These are phyloP conservation scores for Trichoderma sp. DNA, from an alignment of 2,329 filamentous ascomycete species.

Conservation along the genomic window DNA sequence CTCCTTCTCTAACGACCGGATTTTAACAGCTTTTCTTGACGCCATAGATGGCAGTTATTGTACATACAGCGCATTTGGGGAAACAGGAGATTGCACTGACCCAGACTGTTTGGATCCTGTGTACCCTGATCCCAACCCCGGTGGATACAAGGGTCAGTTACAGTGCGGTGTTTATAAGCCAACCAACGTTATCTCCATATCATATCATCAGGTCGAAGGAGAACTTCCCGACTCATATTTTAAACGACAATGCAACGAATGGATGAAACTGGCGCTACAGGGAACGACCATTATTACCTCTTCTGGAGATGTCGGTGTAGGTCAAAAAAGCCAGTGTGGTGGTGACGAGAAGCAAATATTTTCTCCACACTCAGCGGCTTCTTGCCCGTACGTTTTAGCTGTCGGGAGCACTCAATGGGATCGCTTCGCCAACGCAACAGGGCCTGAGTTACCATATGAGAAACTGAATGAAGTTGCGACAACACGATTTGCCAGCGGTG, in stretches of 20 bases:
- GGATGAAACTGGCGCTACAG: conserved; percentile 57
- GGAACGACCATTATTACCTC: conserved; percentile 52
- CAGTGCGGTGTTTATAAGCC: conserved; percentile 46
- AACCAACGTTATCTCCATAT: conserved; percentile 56
- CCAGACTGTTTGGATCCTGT: conserved; percentile 1
- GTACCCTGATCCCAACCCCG: conserved; percentile 36
- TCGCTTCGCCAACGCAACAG: background rate
- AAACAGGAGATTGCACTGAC: conserved; percentile 37
- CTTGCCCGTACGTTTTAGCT: background rate
- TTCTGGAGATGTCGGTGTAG: conserved; percentile 26
- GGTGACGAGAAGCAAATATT: background rate
- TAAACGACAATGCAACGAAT: conserved; percentile 54
- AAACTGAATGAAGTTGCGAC: background rate
- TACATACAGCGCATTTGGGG: conserved; percentile 32
- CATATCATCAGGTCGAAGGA: conserved; percentile 54
- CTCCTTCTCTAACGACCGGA: background rate
- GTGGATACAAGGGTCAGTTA: conserved; percentile 44
- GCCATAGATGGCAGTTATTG: conserved; percentile 48
- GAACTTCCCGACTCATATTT: conserved; percentile 51
- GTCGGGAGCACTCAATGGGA: background rate
- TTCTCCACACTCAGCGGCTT: background rate
- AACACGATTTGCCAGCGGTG: conserved; percentile 46
- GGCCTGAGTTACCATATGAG: background rate
- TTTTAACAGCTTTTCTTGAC: conserved; percentile 38
- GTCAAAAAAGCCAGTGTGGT: background rate